A percentile compares a stretch with the other conserved stretches of the same genome.
Evolutionary conservation across 2,329 filamentous ascomycete species (phyloP).

Genomic region (Venturia asperata): DNA sequence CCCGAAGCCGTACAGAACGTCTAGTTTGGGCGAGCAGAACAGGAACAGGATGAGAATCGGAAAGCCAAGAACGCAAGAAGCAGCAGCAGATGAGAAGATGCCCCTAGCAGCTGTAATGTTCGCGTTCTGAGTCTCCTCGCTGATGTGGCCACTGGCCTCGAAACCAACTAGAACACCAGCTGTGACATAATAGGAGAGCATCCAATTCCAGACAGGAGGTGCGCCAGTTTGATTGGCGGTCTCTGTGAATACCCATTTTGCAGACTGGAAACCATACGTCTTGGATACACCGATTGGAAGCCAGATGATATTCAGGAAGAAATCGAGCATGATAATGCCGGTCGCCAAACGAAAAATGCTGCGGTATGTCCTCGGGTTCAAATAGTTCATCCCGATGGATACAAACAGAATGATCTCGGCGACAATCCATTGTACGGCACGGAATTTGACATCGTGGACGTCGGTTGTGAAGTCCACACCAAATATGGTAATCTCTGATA

Average conservation of each 20-base stretch:
- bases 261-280: constrained; percentile 52
- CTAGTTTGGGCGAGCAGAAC: constrained; percentile 50
- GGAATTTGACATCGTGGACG: constrained; percentile 47
- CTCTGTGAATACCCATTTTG: constrained; percentile 53
- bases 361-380: constrained; percentile 37
- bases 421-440: constrained; percentile 55
- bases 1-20: constrained; percentile 47
- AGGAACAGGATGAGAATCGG: constrained; percentile 52
- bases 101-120: constrained; percentile 49
- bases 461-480: constrained; percentile 50
- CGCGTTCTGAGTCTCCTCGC: constrained; percentile 55
- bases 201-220: constrained; percentile 56
- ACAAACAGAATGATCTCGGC: constrained; percentile 44
- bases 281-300: constrained; percentile 50
- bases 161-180: constrained; percentile 55
- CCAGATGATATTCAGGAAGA: constrained; percentile 55
- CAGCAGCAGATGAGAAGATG: constrained; percentile 55
- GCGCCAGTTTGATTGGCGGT: constrained; percentile 48
- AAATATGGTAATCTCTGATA: constrained; percentile 51
- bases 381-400: constrained; percentile 29
- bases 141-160: constrained; percentile 54
- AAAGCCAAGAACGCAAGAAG: constrained; percentile 50
- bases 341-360: constrained; percentile 47
- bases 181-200: constrained; percentile 54
- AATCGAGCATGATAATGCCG: constrained; percentile 49